Evolutionary conservation across 108 stramenopile genomes (phyloP).

Genomic region (Pseudonitzschia pungens): DNA sequence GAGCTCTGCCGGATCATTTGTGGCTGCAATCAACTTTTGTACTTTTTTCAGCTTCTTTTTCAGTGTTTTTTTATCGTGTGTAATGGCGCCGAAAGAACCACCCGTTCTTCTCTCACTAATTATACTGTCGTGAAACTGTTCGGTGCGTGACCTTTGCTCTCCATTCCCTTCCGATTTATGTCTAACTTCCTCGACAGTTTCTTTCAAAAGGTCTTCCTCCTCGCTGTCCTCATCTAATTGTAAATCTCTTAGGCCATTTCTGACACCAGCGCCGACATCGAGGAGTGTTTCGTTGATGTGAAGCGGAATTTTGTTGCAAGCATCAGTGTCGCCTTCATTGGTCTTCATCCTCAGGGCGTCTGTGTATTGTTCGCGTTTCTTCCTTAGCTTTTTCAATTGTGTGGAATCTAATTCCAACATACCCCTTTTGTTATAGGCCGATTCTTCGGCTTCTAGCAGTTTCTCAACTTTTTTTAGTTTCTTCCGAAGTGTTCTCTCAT

Average conservation of each 20-base stretch:
- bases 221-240: not conserved
- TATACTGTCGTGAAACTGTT: not conserved
- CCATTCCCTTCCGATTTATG: not conserved
- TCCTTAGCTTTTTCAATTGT: constrained; percentile 16
- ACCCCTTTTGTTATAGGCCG: not conserved
- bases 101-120: not conserved
- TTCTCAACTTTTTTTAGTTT: constrained; percentile 20
- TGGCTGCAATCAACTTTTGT: not conserved
- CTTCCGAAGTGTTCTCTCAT: constrained; percentile 3
- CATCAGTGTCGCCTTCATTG: not conserved
- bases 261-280: not conserved
- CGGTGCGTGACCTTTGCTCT: not conserved
- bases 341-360: not conserved
- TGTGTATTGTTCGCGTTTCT: constrained; percentile 16
- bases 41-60: constrained; percentile 19
- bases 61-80: constrained; percentile 11
- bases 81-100: not conserved
- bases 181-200: not conserved
- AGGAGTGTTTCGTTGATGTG: not conserved
- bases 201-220: not conserved
- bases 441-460: not conserved
- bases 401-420: not conserved
- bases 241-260: not conserved
- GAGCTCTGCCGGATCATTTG: constrained; percentile 3
- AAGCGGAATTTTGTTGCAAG: not conserved